Evolutionary conservation across 176 grass and related monocot genomes (phyloP).

Genomic region (Aegilops bicornis): DNA sequence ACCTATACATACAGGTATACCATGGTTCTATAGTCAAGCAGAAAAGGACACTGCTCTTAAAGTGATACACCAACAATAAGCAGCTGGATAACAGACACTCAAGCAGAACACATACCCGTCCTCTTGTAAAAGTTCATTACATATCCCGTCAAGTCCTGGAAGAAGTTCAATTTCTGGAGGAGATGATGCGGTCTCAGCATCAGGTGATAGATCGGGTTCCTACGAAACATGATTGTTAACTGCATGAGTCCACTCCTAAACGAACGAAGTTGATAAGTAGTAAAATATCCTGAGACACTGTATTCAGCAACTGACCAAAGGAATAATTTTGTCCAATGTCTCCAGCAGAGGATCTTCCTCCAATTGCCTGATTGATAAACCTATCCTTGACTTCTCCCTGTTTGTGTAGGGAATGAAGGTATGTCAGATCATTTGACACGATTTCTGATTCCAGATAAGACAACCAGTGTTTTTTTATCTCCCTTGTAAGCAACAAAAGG

Average conservation of each 20-base stretch:
- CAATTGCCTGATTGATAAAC: slow-evolving; percentile 86
- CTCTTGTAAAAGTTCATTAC: slow-evolving; percentile 85
- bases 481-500: background rate
- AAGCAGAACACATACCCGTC: slow-evolving; percentile 63
- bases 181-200: slow-evolving; percentile 25
- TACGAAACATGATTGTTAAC: slow-evolving; percentile 7
- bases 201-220: slow-evolving; percentile 49
- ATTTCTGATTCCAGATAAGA: background rate
- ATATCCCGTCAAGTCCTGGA: slow-evolving; percentile 86
- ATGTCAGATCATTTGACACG: slow-evolving; percentile 1
- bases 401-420: background rate
- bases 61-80: background rate
- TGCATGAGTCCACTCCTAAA: background rate
- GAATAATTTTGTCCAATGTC: slow-evolving; percentile 96
- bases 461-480: background rate
- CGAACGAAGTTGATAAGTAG: background rate
- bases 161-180: slow-evolving; percentile 70
- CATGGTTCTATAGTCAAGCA: background rate
- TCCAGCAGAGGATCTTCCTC: slow-evolving; percentile 90
- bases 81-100: background rate
- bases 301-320: slow-evolving; percentile 46
- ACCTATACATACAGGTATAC: background rate
- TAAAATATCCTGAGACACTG: background rate
- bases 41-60: background rate
- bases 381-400: slow-evolving; percentile 83